Percentiles rank a stretch among this genome's conserved stretches.
phyloP scores from a whole-genome alignment of 1,284 basidiomycete genomes.

The Tetrapyrgos nigripes region DNA sequence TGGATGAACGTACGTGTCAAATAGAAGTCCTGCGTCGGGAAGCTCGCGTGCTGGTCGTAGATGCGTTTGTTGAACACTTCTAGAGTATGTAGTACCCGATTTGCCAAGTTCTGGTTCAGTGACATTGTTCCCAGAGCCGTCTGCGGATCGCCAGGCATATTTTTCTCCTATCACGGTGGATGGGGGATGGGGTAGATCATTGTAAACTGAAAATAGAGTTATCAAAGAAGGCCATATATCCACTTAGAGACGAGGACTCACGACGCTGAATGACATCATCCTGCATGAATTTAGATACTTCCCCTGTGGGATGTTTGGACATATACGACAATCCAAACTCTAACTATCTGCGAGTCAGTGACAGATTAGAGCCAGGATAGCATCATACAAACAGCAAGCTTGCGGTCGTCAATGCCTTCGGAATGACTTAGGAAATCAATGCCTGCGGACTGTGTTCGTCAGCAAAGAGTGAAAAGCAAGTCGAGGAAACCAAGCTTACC shows the following conservation, averaged over 20 bases:
- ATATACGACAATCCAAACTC: slow-evolving; percentile 71
- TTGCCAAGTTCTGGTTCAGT: slow-evolving; percentile 74
- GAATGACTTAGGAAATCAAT: slow-evolving; percentile 63
- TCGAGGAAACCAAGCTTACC: not conserved
- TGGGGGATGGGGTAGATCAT: slow-evolving; percentile 80
- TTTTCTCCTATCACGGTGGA: slow-evolving; percentile 66
- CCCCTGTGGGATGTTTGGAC: slow-evolving; percentile 61
- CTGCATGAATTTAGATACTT: slow-evolving; percentile 53
- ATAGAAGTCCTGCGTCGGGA: slow-evolving; percentile 80
- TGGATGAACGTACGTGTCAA: slow-evolving; percentile 60
- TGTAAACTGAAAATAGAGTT: slow-evolving; percentile 59
- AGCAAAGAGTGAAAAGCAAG: not conserved
- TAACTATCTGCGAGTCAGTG: slow-evolving; percentile 56
- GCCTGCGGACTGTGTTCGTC: slow-evolving; percentile 47
- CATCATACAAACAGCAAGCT: slow-evolving; percentile 45
- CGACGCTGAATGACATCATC: slow-evolving; percentile 61
- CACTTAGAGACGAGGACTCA: slow-evolving; percentile 41
- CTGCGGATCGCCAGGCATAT: slow-evolving; percentile 72
- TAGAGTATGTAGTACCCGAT: slow-evolving; percentile 76
- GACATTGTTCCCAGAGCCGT: slow-evolving; percentile 80
- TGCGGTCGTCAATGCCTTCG: slow-evolving; percentile 71
- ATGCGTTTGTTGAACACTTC: slow-evolving; percentile 77
- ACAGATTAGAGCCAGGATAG: not conserved
- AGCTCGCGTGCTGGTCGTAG: slow-evolving; percentile 69
- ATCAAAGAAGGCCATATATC: slow-evolving; percentile 12